Conservation (phyloP, 1,284 basidiomycete species). For the Ceratobasidium sp. region DNA sequence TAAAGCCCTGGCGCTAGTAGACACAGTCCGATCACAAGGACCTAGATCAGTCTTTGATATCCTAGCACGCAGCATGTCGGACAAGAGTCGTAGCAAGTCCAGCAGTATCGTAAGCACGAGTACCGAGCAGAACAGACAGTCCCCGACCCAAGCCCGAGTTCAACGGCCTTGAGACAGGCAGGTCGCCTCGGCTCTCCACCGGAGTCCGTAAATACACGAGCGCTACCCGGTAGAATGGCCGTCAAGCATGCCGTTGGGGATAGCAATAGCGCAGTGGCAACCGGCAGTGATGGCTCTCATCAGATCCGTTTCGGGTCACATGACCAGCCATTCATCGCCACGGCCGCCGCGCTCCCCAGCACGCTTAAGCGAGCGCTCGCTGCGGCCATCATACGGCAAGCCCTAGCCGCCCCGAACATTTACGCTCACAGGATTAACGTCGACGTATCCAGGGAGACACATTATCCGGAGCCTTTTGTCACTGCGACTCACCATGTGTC, state of each 20-base stretch:
- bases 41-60: neutral
- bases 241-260: neutral
- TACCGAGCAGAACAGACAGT: neutral
- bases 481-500: neutral
- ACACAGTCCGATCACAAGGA: too few species aligned
- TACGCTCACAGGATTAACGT: neutral
- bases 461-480: neutral
- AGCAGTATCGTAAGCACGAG: neutral
- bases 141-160: neutral
- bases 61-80: too few species aligned
- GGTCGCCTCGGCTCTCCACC: neutral
- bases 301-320: neutral
- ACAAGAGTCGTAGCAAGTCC: neutral
- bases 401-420: neutral
- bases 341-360: neutral
- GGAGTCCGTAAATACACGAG: neutral
- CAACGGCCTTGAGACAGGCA: neutral
- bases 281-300: too few species aligned
- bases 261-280: constrained; percentile 10
- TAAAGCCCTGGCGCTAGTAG: neutral
- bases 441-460: neutral
- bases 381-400: neutral
- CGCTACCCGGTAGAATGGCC: neutral
- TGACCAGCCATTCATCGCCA: neutral
- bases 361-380: neutral